Percentiles rank a stretch among this genome's conserved stretches.
These are phyloP conservation scores for Nitzschia sp. DNA, from an alignment of 108 stramenopile species.

Conservation along the genomic window DNA sequence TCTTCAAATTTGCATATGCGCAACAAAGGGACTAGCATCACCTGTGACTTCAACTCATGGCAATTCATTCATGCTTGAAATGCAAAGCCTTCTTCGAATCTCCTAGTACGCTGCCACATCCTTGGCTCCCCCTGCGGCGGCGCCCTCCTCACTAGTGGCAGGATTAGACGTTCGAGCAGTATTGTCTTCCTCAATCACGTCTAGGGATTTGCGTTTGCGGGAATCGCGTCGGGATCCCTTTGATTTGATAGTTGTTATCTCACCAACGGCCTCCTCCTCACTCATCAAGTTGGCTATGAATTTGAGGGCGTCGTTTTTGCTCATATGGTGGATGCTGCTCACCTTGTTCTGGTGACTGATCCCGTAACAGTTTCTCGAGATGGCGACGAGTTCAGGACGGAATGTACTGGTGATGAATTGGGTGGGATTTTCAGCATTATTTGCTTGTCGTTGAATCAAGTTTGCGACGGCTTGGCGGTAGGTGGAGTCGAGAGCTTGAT, in stretches of 20 bases:
- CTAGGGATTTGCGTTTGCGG: conserved; percentile 40
- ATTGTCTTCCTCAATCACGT: conserved; percentile 6
- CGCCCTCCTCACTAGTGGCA: conserved; percentile 8
- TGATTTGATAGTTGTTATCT: conserved; percentile 52
- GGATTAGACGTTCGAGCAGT: conserved; percentile 3
- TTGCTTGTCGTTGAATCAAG: conserved; percentile 94
- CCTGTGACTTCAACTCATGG: too few relatives aligned
- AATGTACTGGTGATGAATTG: conserved; percentile 99
- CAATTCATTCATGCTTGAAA: too few relatives aligned
- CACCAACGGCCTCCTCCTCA: conserved; percentile 80
- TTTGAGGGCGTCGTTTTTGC: conserved; percentile 82
- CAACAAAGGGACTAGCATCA: too few relatives aligned
- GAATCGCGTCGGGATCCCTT: conserved; percentile 17
- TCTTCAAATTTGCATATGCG: too few relatives aligned
- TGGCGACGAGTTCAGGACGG: conserved; percentile 95
- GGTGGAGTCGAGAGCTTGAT: conserved; percentile 96
- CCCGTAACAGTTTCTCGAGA: conserved; percentile 87
- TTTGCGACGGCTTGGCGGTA: conserved; percentile 95
- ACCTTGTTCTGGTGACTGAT: conserved; percentile 92
- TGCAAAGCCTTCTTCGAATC: too few relatives aligned
- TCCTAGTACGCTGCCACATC: too few relatives aligned
- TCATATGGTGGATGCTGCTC: conserved; percentile 74
- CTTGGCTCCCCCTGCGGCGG: too few relatives aligned
- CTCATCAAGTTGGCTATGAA: conserved; percentile 91
- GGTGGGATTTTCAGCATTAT: conserved; percentile 85